Base-by-base conservation (phyloP, 495 filamentous ascomycete species). In the Xylaria curta region DNA sequence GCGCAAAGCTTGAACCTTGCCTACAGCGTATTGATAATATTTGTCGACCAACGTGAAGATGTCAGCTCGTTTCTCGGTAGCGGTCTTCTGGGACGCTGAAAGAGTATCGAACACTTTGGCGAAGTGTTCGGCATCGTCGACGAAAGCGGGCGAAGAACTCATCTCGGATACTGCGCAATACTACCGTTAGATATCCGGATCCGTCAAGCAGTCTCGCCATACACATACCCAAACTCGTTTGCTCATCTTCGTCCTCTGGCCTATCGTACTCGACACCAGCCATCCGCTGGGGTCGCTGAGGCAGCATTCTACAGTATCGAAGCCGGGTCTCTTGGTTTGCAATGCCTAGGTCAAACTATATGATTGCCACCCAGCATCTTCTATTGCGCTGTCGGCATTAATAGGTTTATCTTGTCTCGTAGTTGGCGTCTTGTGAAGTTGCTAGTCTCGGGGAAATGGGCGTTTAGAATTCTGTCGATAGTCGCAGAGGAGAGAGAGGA, bases 81-180 rank as follows among this genome's bases (percentile, higher is more conserved):
- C 76, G 74, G 63, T 72, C 74, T 66, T 79, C 64, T 54, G 74
- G 49, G 62, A 76, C 68, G 72, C 72, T 40, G 74, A 81, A 72
- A 79, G 78, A 75, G 64, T 78, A 73, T 87, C 85, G 36, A 87
- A 82, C 26, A 81, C 76, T 21, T 77, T 81, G 51, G 85, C 83
- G 53, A 86, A 87, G 51, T 75, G 77, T 59, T 85, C 82, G 67
- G 85, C 83, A 58, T 85, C 84, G 15, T 81, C 77, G 44, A 79
- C 78, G 40, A 79, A 80, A 51, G 73, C 69, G 49, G 61, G 51
- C 38, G 62, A 51, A 12, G 61, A 66, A 13, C 51, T 17, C 49
- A 66, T 28, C 38, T 54, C 62, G 51, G 68, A 77, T 74, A 26
- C 56, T 70, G 61, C 74, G 67, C 44, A 76, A 78, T 44, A 70